A percentile compares a stretch with the other conserved stretches of the same genome.
These are phyloP conservation scores for Phytophthora pistaciae DNA, from an alignment of 352 stramenopile species.

Conservation along the genomic window DNA sequence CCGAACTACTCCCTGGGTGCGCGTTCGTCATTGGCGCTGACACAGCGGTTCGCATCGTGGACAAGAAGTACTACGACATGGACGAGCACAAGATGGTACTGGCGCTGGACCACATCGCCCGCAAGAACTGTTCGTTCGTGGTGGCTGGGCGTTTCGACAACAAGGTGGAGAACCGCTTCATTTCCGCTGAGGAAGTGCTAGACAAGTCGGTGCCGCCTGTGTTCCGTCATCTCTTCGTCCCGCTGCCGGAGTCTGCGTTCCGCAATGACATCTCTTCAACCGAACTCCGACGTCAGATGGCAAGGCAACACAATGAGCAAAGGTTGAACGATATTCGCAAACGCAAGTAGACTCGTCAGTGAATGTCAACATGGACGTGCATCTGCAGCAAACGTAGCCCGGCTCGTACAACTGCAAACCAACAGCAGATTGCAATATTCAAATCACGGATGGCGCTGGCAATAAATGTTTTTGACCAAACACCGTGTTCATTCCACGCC, in stretches of 20 bases:
- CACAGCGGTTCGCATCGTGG: slow-evolving; percentile 87
- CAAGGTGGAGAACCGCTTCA: slow-evolving; percentile 54
- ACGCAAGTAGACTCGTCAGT: no score
- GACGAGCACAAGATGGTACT: slow-evolving; percentile 81
- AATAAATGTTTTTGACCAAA: slow-evolving; percentile 16
- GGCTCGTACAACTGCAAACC: not conserved
- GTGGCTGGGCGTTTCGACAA: slow-evolving; percentile 86
- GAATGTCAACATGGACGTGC: no score
- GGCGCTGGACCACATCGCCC: slow-evolving; percentile 72
- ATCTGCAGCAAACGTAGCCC: no score
- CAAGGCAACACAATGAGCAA: slow-evolving; percentile 12
- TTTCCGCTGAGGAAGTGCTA: slow-evolving; percentile 69
- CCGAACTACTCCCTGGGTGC: slow-evolving; percentile 75
- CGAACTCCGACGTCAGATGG: slow-evolving; percentile 58
- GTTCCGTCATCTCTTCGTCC: slow-evolving; percentile 74
- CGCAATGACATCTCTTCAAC: slow-evolving; percentile 92
- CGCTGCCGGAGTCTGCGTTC: slow-evolving; percentile 78
- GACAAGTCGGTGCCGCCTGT: slow-evolving; percentile 49
- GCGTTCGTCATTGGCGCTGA: slow-evolving; percentile 92
- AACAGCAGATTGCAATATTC: slow-evolving; percentile 12
- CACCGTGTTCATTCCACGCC: slow-evolving; percentile 41
- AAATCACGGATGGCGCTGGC: slow-evolving; percentile 1
- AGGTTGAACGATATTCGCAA: no score
- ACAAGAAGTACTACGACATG: slow-evolving; percentile 92
- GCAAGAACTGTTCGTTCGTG: slow-evolving; percentile 81